These are phyloP conservation scores for Pleoardoris graminearum DNA, from an alignment of 2,329 filamentous ascomycete species.

Conservation along the genomic window DNA sequence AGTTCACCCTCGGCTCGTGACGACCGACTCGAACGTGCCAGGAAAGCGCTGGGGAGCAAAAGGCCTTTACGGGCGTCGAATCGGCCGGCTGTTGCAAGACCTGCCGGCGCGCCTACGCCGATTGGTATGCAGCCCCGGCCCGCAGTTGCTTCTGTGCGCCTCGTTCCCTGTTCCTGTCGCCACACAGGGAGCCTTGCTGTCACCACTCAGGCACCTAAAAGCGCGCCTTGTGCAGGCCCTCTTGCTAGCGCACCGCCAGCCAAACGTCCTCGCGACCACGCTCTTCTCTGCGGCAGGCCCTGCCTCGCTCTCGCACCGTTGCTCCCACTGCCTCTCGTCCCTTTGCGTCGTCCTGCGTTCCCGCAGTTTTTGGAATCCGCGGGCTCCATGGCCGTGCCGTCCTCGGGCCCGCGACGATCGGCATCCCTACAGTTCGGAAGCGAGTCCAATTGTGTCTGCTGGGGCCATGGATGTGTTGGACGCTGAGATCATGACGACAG, in stretches of 20 bases:
- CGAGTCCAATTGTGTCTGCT: conserved; percentile 29
- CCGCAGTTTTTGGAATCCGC: conserved; percentile 6
- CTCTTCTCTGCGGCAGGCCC: conserved; percentile 11
- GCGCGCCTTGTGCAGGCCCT: conserved; percentile 26
- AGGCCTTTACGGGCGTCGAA: conserved; percentile 27
- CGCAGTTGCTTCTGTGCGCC: conserved; percentile 13
- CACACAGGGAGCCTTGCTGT: conserved; percentile 12
- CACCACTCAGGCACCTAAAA: conserved; percentile 27
- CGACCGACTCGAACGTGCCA: conserved; percentile 9
- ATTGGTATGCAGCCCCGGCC: conserved; percentile 30
- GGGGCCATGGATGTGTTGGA: conserved; percentile 27
- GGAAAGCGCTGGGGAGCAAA: conserved; percentile 14
- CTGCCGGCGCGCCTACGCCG: conserved; percentile 26
- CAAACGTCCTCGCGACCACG: conserved; percentile 15
- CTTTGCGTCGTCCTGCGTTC: too few species aligned
- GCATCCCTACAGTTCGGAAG: conserved; percentile 24
- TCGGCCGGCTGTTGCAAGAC: conserved; percentile 28
- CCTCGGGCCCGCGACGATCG: conserved; percentile 14
- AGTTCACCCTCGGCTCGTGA: background rate
- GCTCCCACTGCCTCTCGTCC: conserved; percentile 10
- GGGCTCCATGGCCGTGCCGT: conserved; percentile 10
- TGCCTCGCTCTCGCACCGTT: conserved; percentile 5
- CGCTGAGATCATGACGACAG: conserved; percentile 41
- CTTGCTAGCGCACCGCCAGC: conserved; percentile 28
- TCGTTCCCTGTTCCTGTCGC: conserved; percentile 10